phyloP scores from a whole-genome alignment of 2,329 filamentous ascomycete species.

The Beauveria sp. region DNA sequence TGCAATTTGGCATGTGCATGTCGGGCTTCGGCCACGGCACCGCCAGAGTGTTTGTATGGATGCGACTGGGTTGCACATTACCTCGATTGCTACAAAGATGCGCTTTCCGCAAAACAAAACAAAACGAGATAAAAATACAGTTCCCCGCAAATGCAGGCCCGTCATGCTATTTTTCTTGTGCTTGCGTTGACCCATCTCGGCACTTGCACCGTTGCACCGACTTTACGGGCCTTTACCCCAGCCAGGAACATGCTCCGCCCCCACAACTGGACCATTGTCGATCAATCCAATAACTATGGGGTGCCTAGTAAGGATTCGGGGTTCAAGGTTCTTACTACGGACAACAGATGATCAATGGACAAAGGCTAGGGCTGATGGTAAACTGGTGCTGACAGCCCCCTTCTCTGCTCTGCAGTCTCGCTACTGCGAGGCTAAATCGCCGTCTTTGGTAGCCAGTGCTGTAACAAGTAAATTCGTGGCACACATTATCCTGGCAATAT shows the following conservation, averaged over 20 bases:
- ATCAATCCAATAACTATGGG: not conserved
- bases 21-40: not conserved
- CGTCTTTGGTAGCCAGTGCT: no score
- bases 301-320: not conserved
- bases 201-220: not conserved
- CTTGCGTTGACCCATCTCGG: not conserved
- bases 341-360: not conserved
- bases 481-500: no score
- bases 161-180: not conserved
- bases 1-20: not conserved
- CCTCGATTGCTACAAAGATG: no score
- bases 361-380: not conserved
- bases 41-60: not conserved
- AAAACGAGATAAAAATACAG: no score
- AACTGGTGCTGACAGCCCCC: not conserved
- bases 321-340: not conserved
- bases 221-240: conserved; percentile 6
- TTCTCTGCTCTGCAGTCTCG: no score
- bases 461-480: no score
- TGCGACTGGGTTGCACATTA: no score
- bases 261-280: not conserved
- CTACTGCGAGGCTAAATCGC: no score
- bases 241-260: conserved; percentile 7
- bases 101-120: no score
- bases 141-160: not conserved